Evolutionary conservation across 345 rosid species (phyloP), one percentile per base, ranked within the genome.

Genomic region (Conringia planisiliqua): DNA sequence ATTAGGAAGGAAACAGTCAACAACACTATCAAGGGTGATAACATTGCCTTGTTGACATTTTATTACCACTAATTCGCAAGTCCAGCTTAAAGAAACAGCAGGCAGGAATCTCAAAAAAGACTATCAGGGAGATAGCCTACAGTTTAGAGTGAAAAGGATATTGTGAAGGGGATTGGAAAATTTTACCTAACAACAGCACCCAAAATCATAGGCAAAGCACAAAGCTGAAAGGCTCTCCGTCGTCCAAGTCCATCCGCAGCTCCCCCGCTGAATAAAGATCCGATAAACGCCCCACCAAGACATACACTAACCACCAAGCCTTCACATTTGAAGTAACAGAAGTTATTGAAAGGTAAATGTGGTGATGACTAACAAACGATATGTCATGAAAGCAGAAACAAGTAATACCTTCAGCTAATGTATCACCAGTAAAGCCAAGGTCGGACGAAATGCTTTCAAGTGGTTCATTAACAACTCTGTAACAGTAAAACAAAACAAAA

Each of bases 271-370:
- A 95, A 78, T 27, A 90, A 69, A 71, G 91, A 90, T 76, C 97
- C 99, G 46, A 87, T 70, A 11, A 92, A 76, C 38, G 97, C 97
- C 14, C 99, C 99, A 57, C 81, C 97, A 74, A 95, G 87, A 77
- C 97, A 95, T 9, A 86, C 93, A 78, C 97, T 90, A 61, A 95
- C 99, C 82, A 95, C 99, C 82, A 92, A 66, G 46, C 97, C 99
- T 94, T 75, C 68, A 82, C 68, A 74, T 46, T 55, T 42, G 14
- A 78, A 54, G 61, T 22, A n/a, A 62, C 57, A 54, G 1, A 73
- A 20, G 17, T 40, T 59, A 64, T 16, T 12, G 61, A 16, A 46
- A 22, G 33, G 56, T 18, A 36, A 30, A 50, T 1, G 35, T 14
- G 11, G 57, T 73, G 43, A 20, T 22, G 40, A 51, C 35, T 10